Conservation (phyloP, 768 basidiomycete genomes). For the Rhodotorula paludigena region DNA sequence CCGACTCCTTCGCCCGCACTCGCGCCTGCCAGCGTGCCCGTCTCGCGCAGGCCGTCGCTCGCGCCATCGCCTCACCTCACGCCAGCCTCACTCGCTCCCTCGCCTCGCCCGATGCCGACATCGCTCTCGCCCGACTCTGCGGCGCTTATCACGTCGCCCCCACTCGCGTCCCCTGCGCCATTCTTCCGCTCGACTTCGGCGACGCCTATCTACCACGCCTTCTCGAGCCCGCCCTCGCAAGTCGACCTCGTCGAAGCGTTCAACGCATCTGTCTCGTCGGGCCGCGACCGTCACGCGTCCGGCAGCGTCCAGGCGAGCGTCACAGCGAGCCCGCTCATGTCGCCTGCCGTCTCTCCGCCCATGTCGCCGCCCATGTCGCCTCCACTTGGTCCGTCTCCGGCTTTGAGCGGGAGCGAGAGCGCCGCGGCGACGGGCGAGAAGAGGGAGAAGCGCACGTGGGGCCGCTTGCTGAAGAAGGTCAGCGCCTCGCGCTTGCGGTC, state of each 20-base stretch:
- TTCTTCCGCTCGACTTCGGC: not conserved
- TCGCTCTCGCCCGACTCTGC: not conserved
- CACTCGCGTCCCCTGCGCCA: not conserved
- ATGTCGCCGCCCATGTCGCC: too few species aligned
- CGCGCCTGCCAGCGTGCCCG: too few species aligned
- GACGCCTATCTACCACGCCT: not conserved
- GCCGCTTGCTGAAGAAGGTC: constrained; percentile 34
- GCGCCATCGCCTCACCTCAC: not conserved
- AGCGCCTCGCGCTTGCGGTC: constrained; percentile 14
- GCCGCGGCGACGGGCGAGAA: too few species aligned
- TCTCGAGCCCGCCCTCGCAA: constrained; percentile 23
- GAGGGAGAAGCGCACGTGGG: constrained; percentile 16
- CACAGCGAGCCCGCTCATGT: too few species aligned
- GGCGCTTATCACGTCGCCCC: not conserved
- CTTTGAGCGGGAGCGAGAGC: too few species aligned
- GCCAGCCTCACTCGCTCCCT: not conserved
- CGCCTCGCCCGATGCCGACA: not conserved
- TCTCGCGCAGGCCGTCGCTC: not conserved
- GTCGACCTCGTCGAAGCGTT: not conserved
- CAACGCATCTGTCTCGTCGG: too few species aligned
- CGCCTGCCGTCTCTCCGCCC: too few species aligned
- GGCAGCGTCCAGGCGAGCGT: too few species aligned
- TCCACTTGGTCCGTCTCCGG: too few species aligned
- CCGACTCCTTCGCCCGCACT: not conserved
- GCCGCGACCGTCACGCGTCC: too few species aligned